Conservation (phyloP, 2,329 filamentous ascomycete species). For the Gliomastix tumulicola region DNA sequence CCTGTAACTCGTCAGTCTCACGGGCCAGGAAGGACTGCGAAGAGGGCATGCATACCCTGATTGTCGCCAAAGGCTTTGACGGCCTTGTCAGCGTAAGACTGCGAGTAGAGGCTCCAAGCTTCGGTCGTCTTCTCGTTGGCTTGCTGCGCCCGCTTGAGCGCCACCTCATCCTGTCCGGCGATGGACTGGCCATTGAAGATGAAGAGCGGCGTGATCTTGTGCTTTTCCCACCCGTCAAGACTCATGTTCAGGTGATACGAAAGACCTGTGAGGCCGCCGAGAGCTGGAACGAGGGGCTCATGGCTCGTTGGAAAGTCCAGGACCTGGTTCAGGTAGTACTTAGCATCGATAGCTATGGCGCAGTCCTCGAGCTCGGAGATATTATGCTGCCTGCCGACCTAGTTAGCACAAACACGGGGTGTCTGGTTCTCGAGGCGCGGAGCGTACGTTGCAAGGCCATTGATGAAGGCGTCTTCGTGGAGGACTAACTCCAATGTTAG, state of each 20-base stretch:
- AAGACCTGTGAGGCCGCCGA: conserved; percentile 82
- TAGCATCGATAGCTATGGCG: conserved; percentile 79
- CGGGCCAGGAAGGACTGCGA: conserved; percentile 1
- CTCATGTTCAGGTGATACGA: conserved; percentile 69
- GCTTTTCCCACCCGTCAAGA: conserved; percentile 62
- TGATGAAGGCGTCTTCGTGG: conserved; percentile 23
- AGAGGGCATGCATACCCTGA: conserved; percentile 48
- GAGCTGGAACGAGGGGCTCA: conserved; percentile 82
- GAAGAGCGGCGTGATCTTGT: conserved; percentile 74
- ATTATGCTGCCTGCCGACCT: conserved; percentile 47
- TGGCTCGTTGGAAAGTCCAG: conserved; percentile 63
- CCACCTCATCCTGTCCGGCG: conserved; percentile 65
- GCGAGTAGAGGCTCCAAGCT: conserved; percentile 84
- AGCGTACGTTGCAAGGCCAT: conserved; percentile 21
- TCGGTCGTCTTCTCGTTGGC: conserved; percentile 66
- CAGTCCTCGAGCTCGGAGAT: conserved; percentile 67
- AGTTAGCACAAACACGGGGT: too few relatives aligned
- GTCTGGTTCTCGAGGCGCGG: too few relatives aligned
- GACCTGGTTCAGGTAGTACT: conserved; percentile 77
- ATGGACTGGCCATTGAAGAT: conserved; percentile 86
- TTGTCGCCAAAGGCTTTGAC: conserved; percentile 77
- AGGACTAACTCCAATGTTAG: neutral
- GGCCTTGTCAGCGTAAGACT: conserved; percentile 70
- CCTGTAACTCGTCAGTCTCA: conserved; percentile 35
- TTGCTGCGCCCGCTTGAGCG: conserved; percentile 54